Conservation (phyloP, 1,139 yeast genomes). For the Suhomyces terraborum region DNA sequence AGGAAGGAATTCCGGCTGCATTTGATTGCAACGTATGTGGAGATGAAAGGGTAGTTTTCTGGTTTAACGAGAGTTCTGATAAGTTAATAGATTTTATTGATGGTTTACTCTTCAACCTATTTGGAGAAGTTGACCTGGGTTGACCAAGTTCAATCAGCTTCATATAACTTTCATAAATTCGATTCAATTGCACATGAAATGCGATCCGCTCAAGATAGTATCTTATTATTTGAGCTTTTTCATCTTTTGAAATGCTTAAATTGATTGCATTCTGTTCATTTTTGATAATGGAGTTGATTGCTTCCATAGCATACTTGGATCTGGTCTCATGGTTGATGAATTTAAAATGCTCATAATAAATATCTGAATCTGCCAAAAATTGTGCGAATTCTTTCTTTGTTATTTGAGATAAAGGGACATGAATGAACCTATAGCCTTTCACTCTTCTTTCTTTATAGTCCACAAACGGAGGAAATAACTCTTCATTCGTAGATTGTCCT, state of each 20-base stretch:
- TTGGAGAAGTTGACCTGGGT: constrained; percentile 5
- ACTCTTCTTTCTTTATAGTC: constrained; percentile 30
- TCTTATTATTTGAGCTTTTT: constrained; percentile 47
- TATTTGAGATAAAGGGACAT: constrained; percentile 45
- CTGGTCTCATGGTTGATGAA: constrained; percentile 19
- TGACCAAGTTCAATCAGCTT: constrained; percentile 19
- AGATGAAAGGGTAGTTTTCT: constrained; percentile 1
- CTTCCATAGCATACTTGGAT: constrained; percentile 24
- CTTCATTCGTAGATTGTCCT: constrained; percentile 17
- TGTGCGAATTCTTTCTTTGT: constrained; percentile 45
- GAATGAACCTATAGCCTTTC: constrained; percentile 41
- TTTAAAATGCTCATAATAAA: constrained; percentile 53
- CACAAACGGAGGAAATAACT: constrained; percentile 28
- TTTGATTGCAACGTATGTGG: neutral
- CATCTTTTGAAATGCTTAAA: constrained; percentile 28
- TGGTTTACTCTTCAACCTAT: constrained; percentile 7
- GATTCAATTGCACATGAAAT: constrained; percentile 60
- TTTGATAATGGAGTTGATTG: constrained; percentile 22
- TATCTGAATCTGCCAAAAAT: constrained; percentile 31
- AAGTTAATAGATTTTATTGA: constrained; percentile 7
- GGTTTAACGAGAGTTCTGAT: constrained; percentile 4
- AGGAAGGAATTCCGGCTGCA: constrained; percentile 12
- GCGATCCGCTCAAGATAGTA: constrained; percentile 54
- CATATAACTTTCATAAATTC: constrained; percentile 47
- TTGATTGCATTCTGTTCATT: constrained; percentile 17